Evolutionary conservation across 2,329 filamentous ascomycete species (phyloP).

Genomic region (Colletotrichum sp.): DNA sequence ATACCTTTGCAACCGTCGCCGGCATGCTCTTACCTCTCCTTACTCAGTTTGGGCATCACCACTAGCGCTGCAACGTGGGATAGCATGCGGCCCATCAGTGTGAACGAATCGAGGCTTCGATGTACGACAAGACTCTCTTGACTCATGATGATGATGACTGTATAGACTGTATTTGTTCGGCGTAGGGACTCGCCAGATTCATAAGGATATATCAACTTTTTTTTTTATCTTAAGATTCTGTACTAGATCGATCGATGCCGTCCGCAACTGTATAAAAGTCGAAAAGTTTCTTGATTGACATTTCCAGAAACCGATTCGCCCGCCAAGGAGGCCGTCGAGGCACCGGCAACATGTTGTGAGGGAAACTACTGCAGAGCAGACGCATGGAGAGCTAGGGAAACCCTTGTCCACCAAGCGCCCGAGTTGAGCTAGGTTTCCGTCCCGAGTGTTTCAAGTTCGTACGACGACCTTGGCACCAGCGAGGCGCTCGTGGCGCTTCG

Average conservation of each 20-base stretch:
- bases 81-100: background rate
- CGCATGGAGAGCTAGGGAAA: background rate
- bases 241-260: background rate
- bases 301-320: background rate
- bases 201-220: background rate
- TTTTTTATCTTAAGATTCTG: background rate
- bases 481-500: constrained; percentile 8
- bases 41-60: constrained; percentile 79
- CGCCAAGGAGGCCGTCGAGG: background rate
- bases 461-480: constrained; percentile 8
- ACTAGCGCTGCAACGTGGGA: constrained; percentile 38
- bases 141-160: constrained; percentile 19
- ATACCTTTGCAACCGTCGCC: constrained; percentile 72
- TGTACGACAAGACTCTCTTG: background rate
- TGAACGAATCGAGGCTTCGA: background rate
- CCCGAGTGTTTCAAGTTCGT: constrained; percentile 19
- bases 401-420: constrained; percentile 12
- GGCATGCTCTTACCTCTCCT: constrained; percentile 82
- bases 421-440: constrained; percentile 4
- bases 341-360: background rate
- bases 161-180: constrained; percentile 1
- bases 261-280: background rate
- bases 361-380: background rate
- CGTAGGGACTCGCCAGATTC: background rate
- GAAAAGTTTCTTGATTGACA: background rate